These are phyloP conservation scores for Phascolomyces articulosus DNA, from an alignment of 371 early-diverging fungal genomes.

Conservation along the genomic window DNA sequence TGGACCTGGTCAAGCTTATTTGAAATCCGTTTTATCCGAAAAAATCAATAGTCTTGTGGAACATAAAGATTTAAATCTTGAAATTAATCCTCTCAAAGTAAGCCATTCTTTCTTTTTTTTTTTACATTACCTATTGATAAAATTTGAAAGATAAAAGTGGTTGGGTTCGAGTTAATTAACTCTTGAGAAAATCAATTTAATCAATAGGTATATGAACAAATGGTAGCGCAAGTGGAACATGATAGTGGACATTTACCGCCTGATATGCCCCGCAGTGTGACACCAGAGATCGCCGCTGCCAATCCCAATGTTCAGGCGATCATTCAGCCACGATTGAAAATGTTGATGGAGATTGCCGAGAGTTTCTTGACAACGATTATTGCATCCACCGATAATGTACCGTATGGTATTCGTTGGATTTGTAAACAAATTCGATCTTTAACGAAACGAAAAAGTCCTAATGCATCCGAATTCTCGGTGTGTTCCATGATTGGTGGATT, in stretches of 20 bases:
- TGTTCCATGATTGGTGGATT: slow-evolving; percentile 97
- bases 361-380: slow-evolving; percentile 86
- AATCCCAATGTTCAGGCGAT: slow-evolving; percentile 83
- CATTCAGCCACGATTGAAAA: slow-evolving; percentile 80
- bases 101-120: not conserved
- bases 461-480: slow-evolving; percentile 85
- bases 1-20: slow-evolving; percentile 93
- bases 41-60: slow-evolving; percentile 82
- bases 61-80: slow-evolving; percentile 78
- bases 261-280: slow-evolving; percentile 72
- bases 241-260: slow-evolving; percentile 62
- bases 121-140: not conserved
- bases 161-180: no score
- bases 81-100: slow-evolving; percentile 85
- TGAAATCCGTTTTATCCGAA: slow-evolving; percentile 85
- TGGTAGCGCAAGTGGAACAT: slow-evolving; percentile 75
- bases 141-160: not conserved
- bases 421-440: slow-evolving; percentile 95
- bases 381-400: slow-evolving; percentile 77
- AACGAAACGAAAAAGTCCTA: slow-evolving; percentile 91
- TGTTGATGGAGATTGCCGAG: slow-evolving; percentile 85
- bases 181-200: no score
- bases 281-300: slow-evolving; percentile 77
- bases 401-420: slow-evolving; percentile 98
- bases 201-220: slow-evolving; percentile 79